Conservation (phyloP, 2,329 filamentous ascomycete genomes). For the Ophiostoma australiae region DNA sequence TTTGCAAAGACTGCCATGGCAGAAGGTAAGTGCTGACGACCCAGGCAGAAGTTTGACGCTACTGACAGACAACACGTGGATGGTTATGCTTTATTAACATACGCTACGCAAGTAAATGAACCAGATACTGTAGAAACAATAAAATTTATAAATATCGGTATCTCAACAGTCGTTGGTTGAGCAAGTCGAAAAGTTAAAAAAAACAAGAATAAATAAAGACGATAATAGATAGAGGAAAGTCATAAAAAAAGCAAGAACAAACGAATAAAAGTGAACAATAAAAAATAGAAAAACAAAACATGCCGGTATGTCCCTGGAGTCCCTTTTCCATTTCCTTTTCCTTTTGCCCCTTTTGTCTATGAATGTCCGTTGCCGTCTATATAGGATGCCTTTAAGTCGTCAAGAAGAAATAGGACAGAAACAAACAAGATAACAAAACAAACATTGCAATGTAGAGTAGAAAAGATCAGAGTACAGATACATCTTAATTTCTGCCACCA, state of each 20-base stretch:
- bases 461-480: not conserved
- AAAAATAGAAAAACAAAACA: not conserved
- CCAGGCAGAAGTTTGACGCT: too few relatives aligned
- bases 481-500: not conserved
- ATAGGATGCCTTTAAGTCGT: not conserved
- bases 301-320: not conserved
- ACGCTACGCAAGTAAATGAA: too few relatives aligned
- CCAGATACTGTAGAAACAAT: not conserved
- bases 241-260: not conserved
- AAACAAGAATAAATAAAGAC: not conserved
- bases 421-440: not conserved
- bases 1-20: too few relatives aligned
- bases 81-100: not conserved
- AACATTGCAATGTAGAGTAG: not conserved
- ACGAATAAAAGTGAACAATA: not conserved
- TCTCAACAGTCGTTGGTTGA: not conserved
- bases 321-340: slow-evolving; percentile 8
- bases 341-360: slow-evolving; percentile 15
- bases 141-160: not conserved
- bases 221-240: not conserved
- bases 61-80: not conserved
- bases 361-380: slow-evolving; percentile 6
- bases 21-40: not conserved
- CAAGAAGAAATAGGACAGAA: not conserved
- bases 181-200: not conserved